Percentiles rank a stretch among this genome's conserved stretches.
These are phyloP conservation scores for Multifurca ochricompacta DNA, from an alignment of 768 basidiomycete genomes.

Conservation along the genomic window DNA sequence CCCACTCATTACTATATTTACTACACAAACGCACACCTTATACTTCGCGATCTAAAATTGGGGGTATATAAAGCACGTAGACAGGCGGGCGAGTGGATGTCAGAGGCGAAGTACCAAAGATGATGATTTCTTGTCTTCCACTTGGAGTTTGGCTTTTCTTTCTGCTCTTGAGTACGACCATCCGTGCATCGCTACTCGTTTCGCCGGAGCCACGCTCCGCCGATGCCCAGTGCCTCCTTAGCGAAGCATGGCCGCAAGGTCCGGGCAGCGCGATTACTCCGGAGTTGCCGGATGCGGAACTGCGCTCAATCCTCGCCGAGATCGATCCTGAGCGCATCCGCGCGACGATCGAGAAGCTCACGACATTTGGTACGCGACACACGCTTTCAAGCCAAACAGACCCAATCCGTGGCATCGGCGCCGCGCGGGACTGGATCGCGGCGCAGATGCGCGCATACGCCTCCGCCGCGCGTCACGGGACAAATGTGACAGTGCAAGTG, in stretches of 20 bases:
- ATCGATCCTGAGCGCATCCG: slow-evolving; percentile 40
- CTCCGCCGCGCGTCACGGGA: slow-evolving; percentile 33
- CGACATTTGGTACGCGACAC: slow-evolving; percentile 48
- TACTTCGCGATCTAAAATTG: background rate
- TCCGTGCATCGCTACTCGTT: background rate
- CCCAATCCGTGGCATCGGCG: slow-evolving; percentile 45
- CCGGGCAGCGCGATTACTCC: slow-evolving; percentile 37
- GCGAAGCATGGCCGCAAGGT: slow-evolving; percentile 41
- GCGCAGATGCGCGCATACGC: slow-evolving; percentile 38
- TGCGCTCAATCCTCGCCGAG: slow-evolving; percentile 38
- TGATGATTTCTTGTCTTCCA: background rate
- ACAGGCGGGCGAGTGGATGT: background rate
- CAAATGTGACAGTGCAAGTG: slow-evolving; percentile 32
- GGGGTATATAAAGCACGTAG: background rate
- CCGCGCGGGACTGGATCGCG: slow-evolving; percentile 49
- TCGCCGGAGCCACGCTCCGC: slow-evolving; percentile 4
- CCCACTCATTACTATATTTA: background rate
- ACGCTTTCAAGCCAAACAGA: slow-evolving; percentile 48
- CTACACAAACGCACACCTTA: background rate
- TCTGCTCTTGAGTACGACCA: background rate
- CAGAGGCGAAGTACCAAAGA: too few relatives aligned
- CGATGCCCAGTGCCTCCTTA: slow-evolving; percentile 20
- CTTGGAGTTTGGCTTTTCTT: background rate
- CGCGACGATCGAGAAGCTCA: slow-evolving; percentile 42
- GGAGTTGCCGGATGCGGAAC: slow-evolving; percentile 38